These are phyloP conservation scores for Suaeda aralocaspica DNA, from an alignment of 148 eudicot species.

Conservation along the genomic window DNA sequence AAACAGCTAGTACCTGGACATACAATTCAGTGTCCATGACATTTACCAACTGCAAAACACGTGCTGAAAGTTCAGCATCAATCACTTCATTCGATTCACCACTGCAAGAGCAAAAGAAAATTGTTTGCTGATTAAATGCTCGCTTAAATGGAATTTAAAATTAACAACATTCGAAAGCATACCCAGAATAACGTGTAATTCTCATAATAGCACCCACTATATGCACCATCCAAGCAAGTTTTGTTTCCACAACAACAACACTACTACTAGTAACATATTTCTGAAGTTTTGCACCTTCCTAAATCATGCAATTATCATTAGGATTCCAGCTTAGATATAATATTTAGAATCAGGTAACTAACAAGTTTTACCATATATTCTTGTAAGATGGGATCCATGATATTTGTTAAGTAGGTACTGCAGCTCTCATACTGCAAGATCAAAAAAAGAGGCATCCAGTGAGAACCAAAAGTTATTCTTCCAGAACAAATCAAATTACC, in stretches of 20 bases:
- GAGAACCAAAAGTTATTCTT: background rate
- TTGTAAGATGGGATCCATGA: slow-evolving; percentile 74
- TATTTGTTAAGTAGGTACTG: slow-evolving; percentile 51
- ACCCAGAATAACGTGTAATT: slow-evolving; percentile 53
- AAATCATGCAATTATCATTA: slow-evolving; percentile 8
- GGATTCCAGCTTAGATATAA: background rate
- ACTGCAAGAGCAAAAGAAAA: slow-evolving; percentile 35
- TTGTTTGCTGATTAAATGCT: background rate
- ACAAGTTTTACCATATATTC: slow-evolving; percentile 56
- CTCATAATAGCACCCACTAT: slow-evolving; percentile 70
- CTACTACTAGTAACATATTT: slow-evolving; percentile 41
- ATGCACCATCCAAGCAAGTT: slow-evolving; percentile 94
- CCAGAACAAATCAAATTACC: background rate
- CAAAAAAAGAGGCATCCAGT: background rate
- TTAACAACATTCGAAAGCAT: slow-evolving; percentile 33
- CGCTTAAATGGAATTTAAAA: background rate
- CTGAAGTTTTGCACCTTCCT: slow-evolving; percentile 65
- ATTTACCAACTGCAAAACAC: slow-evolving; percentile 73
- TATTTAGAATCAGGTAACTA: background rate
- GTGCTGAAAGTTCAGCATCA: slow-evolving; percentile 94
- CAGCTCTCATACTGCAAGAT: slow-evolving; percentile 67
- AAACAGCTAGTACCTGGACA: slow-evolving; percentile 50
- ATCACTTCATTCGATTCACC: slow-evolving; percentile 66
- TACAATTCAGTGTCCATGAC: slow-evolving; percentile 72
- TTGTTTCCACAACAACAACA: slow-evolving; percentile 56